phyloP scores from a whole-genome alignment of 768 basidiomycete genomes.

The Rhizopogon rudus region DNA sequence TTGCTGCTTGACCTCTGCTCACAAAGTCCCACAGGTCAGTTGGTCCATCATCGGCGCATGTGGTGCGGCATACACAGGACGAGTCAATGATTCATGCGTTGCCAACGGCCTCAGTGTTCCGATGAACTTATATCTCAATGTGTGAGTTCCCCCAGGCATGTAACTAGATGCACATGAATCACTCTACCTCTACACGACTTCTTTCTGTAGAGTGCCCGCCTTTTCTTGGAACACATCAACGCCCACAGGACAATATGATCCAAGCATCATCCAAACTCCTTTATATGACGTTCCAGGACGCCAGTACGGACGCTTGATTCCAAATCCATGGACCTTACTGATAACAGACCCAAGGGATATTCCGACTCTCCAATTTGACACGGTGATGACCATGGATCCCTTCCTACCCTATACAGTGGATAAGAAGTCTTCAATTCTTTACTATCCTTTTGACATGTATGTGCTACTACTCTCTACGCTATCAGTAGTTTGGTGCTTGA shows the following conservation, averaged over 20 bases:
- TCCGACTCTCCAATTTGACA: background rate
- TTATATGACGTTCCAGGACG: slow-evolving; percentile 2
- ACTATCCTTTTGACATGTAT: slow-evolving; percentile 6
- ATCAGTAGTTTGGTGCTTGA: background rate
- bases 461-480: background rate
- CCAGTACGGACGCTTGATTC: background rate
- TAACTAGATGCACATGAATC: no score
- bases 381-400: background rate
- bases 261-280: background rate
- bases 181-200: background rate
- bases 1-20: background rate
- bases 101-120: slow-evolving; percentile 1
- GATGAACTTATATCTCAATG: slow-evolving; percentile 4
- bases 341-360: background rate
- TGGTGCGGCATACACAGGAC: background rate
- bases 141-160: background rate
- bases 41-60: slow-evolving; percentile 6
- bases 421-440: background rate
- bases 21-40: background rate
- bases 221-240: background rate
- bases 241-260: slow-evolving; percentile 1
- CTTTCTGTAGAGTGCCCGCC: background rate
- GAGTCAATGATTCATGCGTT: background rate
- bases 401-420: slow-evolving; percentile 1
- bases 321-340: background rate